Evolutionary conservation across 2,329 filamentous ascomycete genomes (phyloP), one percentile per base, ranked within the genome.

Genomic region (Pseudogymnoascus sp.): DNA sequence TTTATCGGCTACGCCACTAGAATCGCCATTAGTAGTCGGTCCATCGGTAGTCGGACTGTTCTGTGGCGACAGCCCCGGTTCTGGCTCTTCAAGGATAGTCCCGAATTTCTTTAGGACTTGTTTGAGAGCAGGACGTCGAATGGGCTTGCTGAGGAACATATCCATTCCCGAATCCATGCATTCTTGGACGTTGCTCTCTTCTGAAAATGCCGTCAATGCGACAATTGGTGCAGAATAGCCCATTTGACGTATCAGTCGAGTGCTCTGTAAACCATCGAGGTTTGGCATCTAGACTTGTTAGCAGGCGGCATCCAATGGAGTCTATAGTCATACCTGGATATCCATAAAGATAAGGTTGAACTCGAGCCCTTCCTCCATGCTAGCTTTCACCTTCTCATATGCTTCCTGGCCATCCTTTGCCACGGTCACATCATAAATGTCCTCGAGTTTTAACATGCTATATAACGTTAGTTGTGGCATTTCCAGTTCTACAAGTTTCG

Each of bases 281-380:
- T 95, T 96, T 3, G 93, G 93, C 93, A 97, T 97, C 76, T 90
- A 71, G 2, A 59, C 17, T 38, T n/a, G 37, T 67, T 46, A 68
- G 63, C 29, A 42, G 26, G 15, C 35, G 29, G 26, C 17, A 56
- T 56, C 21, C 5, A 33, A 53, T 9, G 50, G 19, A 21, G 50
- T 21, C 26, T 26, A 21, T 19, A 37, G 11, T 61, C 68, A 63
- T 68, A 74, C 75, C 70, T 85, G 91, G 7, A 96, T 88, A 70
- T 97, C 93, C 93, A 96, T 97, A 72, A 96, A 95, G 66, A 97
- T 93, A 26, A 97, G 80, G 68, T 96, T 91, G 72, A 93, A 96
- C 2, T 83, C 83, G 62, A 83, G 80, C 61, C 87, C 83, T 29
- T 82, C 83, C 60, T 87, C 85, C 89, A 96, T 95, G 67, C 87